phyloP scores from a whole-genome alignment of 805 yeast species.

The Metschnikowia borealis region DNA sequence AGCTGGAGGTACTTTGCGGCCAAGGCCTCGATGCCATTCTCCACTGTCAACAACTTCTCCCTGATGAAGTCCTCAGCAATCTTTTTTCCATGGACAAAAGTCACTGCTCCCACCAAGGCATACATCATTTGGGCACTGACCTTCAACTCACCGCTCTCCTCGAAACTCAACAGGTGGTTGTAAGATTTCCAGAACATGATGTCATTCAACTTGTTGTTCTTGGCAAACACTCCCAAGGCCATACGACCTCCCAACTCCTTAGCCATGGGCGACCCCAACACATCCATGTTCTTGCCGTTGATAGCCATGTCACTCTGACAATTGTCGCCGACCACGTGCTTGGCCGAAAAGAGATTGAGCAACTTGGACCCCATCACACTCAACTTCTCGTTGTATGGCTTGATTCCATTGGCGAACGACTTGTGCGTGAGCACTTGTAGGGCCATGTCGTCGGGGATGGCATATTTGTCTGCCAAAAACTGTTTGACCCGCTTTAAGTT shows the following conservation, averaged over 20 bases:
- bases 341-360: conserved; percentile 47
- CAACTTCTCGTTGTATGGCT: conserved; percentile 86
- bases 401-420: conserved; percentile 86
- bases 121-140: conserved; percentile 51
- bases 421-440: conserved; percentile 89
- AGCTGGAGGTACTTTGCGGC: conserved; percentile 20
- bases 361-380: conserved; percentile 67
- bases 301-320: conserved; percentile 34
- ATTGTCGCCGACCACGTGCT: conserved; percentile 33
- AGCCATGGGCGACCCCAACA: conserved; percentile 54
- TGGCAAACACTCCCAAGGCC: conserved; percentile 51
- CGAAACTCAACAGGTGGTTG: conserved; percentile 43
- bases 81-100: conserved; percentile 55
- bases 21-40: conserved; percentile 31
- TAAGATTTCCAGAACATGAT: conserved; percentile 66
- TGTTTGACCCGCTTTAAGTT: conserved; percentile 47
- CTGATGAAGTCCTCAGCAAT: conserved; percentile 57
- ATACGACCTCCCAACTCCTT: conserved; percentile 49
- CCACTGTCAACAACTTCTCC: conserved; percentile 41
- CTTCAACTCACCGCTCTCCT: conserved; percentile 52
- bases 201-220: conserved; percentile 43
- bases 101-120: conserved; percentile 68
- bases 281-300: conserved; percentile 51
- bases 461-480: conserved; percentile 45
- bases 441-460: conserved; percentile 56